phyloP scores from a whole-genome alignment of 805 yeast genomes.

The Saccharomycopsis malanga region DNA sequence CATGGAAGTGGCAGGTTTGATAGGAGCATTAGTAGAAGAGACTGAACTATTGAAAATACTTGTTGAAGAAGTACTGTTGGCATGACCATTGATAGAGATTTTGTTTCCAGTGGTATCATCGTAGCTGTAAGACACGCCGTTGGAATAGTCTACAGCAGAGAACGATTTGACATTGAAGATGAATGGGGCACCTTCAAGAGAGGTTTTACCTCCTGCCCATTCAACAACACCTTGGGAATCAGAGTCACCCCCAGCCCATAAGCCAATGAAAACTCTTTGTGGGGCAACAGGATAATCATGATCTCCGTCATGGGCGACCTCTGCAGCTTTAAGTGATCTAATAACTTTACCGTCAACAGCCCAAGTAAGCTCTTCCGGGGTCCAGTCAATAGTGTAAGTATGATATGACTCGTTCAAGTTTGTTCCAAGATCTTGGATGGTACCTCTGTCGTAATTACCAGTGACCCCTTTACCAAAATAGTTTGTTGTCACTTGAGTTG shows the following conservation, averaged over 20 bases:
- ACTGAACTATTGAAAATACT: conserved; percentile 19
- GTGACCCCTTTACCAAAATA: conserved; percentile 62
- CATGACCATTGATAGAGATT: conserved; percentile 24
- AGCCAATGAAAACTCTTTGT: conserved; percentile 38
- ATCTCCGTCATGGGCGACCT: conserved; percentile 31
- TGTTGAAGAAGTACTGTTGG: no score
- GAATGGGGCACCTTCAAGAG: conserved; percentile 43
- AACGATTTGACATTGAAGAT: conserved; percentile 43
- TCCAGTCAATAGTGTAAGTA: conserved; percentile 66
- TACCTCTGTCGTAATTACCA: conserved; percentile 57
- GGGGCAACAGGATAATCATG: conserved; percentile 66
- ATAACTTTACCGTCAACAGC: conserved; percentile 49
- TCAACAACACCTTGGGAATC: conserved; percentile 45
- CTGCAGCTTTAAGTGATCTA: conserved; percentile 39
- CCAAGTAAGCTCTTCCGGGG: conserved; percentile 46
- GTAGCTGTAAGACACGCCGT: conserved; percentile 39
- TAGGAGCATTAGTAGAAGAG: conserved; percentile 19
- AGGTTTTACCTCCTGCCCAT: conserved; percentile 67
- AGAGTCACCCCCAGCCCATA: conserved; percentile 49
- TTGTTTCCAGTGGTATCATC: conserved; percentile 50
- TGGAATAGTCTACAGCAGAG: conserved; percentile 44
- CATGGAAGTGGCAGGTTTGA: conserved; percentile 12
- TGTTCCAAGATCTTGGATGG: conserved; percentile 37
- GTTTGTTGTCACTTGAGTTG: conserved; percentile 44
- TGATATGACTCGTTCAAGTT: conserved; percentile 46